These are phyloP conservation scores for Pyrenopolyporus hunteri DNA, from an alignment of 495 filamentous ascomycete species.

Conservation along the genomic window DNA sequence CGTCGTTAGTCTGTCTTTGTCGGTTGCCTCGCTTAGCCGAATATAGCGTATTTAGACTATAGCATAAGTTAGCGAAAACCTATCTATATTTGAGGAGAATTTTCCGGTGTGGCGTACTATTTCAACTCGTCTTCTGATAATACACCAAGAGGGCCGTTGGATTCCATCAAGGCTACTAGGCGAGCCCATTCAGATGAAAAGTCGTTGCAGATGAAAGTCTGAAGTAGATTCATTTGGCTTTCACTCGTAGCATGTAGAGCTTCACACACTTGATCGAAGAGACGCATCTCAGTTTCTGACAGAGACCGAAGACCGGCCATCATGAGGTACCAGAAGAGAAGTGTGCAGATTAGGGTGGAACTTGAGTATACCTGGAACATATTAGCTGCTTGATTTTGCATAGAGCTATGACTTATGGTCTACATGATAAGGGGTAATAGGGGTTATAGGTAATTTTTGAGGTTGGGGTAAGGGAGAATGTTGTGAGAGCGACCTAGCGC, in stretches of 20 bases:
- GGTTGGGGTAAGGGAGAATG: too few relatives aligned
- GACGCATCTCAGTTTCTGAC: constrained; percentile 27
- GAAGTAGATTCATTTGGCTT: constrained; percentile 17
- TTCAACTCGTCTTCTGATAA: constrained; percentile 29
- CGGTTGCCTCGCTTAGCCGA: not conserved
- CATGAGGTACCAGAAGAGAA: not conserved
- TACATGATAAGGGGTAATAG: too few relatives aligned
- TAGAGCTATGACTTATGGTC: not conserved
- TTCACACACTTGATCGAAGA: constrained; percentile 28
- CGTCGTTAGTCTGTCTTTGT: not conserved
- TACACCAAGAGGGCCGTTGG: constrained; percentile 24
- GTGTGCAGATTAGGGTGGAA: not conserved
- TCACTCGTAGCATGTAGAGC: constrained; percentile 15
- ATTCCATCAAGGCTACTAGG: constrained; percentile 20
- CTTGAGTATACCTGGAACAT: not conserved
- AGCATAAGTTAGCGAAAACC: not conserved
- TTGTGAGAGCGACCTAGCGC: too few relatives aligned
- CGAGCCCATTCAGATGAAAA: constrained; percentile 19
- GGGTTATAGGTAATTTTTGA: too few relatives aligned
- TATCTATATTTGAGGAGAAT: not conserved
- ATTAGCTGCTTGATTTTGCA: not conserved
- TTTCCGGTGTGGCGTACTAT: constrained; percentile 22
- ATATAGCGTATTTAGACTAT: constrained; percentile 6
- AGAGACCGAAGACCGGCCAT: constrained; percentile 16
- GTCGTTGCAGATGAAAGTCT: constrained; percentile 19